Base-by-base conservation (phyloP, 306 rosid species). In the Amphicarpaea edgeworthii region DNA sequence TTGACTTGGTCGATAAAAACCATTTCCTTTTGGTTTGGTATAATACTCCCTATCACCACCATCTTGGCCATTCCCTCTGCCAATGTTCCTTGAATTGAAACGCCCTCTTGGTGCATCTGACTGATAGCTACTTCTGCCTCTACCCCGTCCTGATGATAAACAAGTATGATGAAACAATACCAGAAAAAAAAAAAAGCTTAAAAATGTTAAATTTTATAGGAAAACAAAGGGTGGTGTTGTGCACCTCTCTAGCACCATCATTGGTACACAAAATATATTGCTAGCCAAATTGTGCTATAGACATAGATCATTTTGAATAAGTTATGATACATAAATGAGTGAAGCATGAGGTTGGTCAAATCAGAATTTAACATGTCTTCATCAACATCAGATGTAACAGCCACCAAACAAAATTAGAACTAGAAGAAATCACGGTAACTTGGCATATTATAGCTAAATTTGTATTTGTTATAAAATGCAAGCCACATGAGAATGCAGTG, bases 111-210 rank as follows among this genome's bases (percentile, higher is more conserved):
- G 79, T 17, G 86, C 87, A 30, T 94, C 97, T 75, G 84, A 45
- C 60, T 92, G 97, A 78, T 90, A 90, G 84, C 78, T 63, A 15
- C 91, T 88, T 78, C 96, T 87, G 82, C 96, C 97, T 86, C 96
- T 91, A 71, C 98, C 98, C 85, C 97, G 89, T 82, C 96, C 98
- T 94, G 84, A 53, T 53, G 83, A 82, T 50, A 79, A 77, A 37
- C 16, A 45, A 80, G 21, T 26, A 42, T 11, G 20, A 37, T 26
- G 26, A 37, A 67, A 64, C 12, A 58, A 21, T 4, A 10, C 34
- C 6, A n/a, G 24, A 40, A 23, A 67, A 74, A 7, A 74, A 7
- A 61, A 0, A 17, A 20, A 17, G 47, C 51, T 51, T 62, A 3
- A 45, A 62, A 28, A 21, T 24, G 4, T 24, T 46, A 9, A 47